Evolutionary conservation across 2,329 filamentous ascomycete species (phyloP).

Genomic region (Chrysoporthe puriensis): DNA sequence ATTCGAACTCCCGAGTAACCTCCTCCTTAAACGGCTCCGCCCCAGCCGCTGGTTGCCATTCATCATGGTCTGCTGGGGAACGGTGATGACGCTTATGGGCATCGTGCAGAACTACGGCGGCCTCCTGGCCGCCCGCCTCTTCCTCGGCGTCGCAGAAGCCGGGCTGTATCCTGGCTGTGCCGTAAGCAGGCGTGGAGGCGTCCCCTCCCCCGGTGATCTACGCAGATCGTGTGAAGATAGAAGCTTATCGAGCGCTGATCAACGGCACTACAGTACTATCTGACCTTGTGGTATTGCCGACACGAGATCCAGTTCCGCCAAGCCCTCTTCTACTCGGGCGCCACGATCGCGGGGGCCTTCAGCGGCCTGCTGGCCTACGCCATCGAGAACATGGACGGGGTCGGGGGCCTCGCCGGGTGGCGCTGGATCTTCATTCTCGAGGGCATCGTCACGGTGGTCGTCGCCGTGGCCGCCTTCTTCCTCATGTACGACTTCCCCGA

Average conservation of each 20-base stretch:
- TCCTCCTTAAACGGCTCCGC: slow-evolving; percentile 73
- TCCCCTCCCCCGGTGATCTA: too few relatives aligned
- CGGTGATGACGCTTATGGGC: slow-evolving; percentile 56
- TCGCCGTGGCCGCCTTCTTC: slow-evolving; percentile 65
- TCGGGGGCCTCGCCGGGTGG: slow-evolving; percentile 48
- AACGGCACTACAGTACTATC: slow-evolving; percentile 46
- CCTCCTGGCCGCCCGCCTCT: slow-evolving; percentile 55
- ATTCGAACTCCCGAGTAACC: slow-evolving; percentile 77
- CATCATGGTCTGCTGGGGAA: slow-evolving; percentile 70
- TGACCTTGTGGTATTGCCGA: slow-evolving; percentile 64
- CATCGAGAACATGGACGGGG: slow-evolving; percentile 50
- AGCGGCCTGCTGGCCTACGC: slow-evolving; percentile 61
- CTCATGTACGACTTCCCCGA: slow-evolving; percentile 81
- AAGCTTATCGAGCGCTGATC: neutral
- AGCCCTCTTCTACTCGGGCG: slow-evolving; percentile 82
- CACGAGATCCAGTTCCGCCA: slow-evolving; percentile 59
- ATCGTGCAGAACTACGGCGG: slow-evolving; percentile 54
- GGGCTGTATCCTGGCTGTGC: slow-evolving; percentile 69
- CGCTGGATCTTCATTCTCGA: slow-evolving; percentile 61
- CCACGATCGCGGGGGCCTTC: slow-evolving; percentile 78
- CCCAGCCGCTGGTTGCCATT: slow-evolving; percentile 75
- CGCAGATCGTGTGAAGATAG: too few relatives aligned
- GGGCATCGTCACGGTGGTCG: slow-evolving; percentile 47
- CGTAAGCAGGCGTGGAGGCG: slow-evolving; percentile 32
- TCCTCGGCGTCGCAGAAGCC: slow-evolving; percentile 68